Evolutionary conservation across 2,329 filamentous ascomycete species (phyloP).

Genomic region (Scedosporium boydii): DNA sequence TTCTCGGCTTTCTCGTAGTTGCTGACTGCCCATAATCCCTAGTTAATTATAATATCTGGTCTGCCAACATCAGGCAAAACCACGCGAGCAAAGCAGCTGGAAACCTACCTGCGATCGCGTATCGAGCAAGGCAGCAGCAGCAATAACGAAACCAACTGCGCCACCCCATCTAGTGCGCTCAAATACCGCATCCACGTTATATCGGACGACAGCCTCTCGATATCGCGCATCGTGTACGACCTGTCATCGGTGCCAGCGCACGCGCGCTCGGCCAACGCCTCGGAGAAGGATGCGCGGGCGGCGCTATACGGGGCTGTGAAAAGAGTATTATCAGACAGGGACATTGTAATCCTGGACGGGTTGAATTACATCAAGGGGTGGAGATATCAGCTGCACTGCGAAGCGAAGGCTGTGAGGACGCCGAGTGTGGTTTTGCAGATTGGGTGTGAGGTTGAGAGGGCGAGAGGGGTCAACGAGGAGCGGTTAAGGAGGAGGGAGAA

Average conservation of each 20-base stretch:
- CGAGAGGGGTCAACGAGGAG: constrained; percentile 49
- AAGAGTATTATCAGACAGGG: constrained; percentile 58
- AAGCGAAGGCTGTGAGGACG: constrained; percentile 70
- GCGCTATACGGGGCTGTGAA: constrained; percentile 70
- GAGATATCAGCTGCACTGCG: constrained; percentile 78
- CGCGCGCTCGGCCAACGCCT: constrained; percentile 59
- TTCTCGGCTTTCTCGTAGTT: too few relatives aligned
- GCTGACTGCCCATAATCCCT: background rate
- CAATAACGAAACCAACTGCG: constrained; percentile 11
- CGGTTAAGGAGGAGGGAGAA: constrained; percentile 30
- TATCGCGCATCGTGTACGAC: constrained; percentile 63
- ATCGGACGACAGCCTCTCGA: constrained; percentile 61
- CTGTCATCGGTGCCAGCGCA: constrained; percentile 48
- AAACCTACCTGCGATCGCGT: constrained; percentile 51
- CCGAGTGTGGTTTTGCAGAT: constrained; percentile 65
- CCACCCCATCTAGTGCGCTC: constrained; percentile 14
- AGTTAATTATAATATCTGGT: constrained; percentile 61
- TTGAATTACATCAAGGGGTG: constrained; percentile 87
- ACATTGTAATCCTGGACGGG: constrained; percentile 71
- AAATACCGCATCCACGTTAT: constrained; percentile 63
- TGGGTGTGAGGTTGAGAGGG: constrained; percentile 43
- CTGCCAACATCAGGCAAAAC: constrained; percentile 62
- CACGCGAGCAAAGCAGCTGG: constrained; percentile 55
- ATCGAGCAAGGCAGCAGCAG: constrained; percentile 25
- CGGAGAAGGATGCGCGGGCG: constrained; percentile 75